A percentile compares a stretch with the other conserved stretches of the same genome.
phyloP scores from a whole-genome alignment of 148 eudicot genomes.

The Vaccinium corymbosum region DNA sequence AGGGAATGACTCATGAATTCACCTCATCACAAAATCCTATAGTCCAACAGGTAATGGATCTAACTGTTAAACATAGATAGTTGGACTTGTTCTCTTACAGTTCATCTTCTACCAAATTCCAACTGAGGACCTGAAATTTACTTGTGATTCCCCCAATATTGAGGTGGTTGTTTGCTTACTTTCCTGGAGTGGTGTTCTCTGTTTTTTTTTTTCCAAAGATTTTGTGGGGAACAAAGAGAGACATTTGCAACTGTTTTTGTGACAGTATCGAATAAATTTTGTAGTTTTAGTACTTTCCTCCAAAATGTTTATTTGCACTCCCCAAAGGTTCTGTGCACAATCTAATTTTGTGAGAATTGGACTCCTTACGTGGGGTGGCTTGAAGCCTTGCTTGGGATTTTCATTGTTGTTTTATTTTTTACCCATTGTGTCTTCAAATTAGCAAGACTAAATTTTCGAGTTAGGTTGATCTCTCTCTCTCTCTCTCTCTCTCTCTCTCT shows the following conservation, averaged over 20 bases:
- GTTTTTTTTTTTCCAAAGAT: background rate
- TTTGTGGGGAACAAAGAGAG: background rate
- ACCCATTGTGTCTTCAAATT: background rate
- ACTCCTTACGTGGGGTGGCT: background rate
- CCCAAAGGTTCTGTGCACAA: background rate
- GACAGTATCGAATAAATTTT: background rate
- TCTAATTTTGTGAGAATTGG: background rate
- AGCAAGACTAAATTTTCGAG: background rate
- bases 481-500: background rate
- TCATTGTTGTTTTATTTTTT: background rate
- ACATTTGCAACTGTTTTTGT: background rate
- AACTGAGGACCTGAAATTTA: background rate
- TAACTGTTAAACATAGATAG: background rate
- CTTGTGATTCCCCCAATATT: background rate
- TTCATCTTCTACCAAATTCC: background rate
- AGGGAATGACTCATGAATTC: constrained; percentile 88
- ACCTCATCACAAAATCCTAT: constrained; percentile 75
- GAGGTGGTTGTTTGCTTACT: background rate
- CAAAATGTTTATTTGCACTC: background rate
- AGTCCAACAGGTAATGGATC: constrained; percentile 68
- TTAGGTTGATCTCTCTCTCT: background rate
- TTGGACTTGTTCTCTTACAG: background rate
- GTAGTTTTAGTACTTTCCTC: background rate
- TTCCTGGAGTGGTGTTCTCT: background rate
- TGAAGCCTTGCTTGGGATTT: background rate